Evolutionary conservation across 2,329 filamentous ascomycete species (phyloP).

Genomic region (Penicillium verrucosum): DNA sequence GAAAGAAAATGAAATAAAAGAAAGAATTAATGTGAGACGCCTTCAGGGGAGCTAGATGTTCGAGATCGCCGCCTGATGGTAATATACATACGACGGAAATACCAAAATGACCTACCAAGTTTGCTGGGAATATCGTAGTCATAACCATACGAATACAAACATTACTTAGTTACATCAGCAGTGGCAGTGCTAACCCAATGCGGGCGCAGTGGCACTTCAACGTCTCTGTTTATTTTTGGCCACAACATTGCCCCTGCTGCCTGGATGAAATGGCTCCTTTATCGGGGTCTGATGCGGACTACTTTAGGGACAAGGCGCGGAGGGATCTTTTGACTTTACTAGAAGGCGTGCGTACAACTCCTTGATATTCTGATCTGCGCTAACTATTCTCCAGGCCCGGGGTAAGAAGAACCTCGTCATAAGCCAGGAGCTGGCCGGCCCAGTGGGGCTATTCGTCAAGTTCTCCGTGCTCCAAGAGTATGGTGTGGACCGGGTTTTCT

Average conservation of each 20-base stretch:
- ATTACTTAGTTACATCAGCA: slow-evolving; percentile 15
- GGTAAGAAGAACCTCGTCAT: slow-evolving; percentile 98
- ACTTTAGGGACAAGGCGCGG: slow-evolving; percentile 59
- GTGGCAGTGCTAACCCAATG: slow-evolving; percentile 18
- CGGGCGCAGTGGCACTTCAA: slow-evolving; percentile 16
- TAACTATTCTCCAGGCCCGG: slow-evolving; percentile 64
- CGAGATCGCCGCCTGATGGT: slow-evolving; percentile 9
- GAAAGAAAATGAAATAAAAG: slow-evolving; percentile 9
- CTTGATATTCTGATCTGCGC: slow-evolving; percentile 16
- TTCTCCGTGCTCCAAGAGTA: slow-evolving; percentile 95
- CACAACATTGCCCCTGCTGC: slow-evolving; percentile 15
- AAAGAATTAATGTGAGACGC: slow-evolving; percentile 11
- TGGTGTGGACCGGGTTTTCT: slow-evolving; percentile 95
- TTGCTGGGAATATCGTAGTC: not conserved
- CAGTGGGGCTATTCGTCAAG: slow-evolving; percentile 87
- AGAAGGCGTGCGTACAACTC: slow-evolving; percentile 75
- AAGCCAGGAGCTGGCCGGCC: slow-evolving; percentile 83
- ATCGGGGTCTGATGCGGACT: slow-evolving; percentile 40
- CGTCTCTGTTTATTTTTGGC: slow-evolving; percentile 24
- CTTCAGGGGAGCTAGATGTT: slow-evolving; percentile 12
- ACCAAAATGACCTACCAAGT: not conserved
- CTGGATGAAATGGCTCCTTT: slow-evolving; percentile 24
- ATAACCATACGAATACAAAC: slow-evolving; percentile 6
- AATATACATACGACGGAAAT: not conserved
- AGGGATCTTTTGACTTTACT: slow-evolving; percentile 87